Evolutionary conservation across 75 land plant genomes (phyloP), one percentile per base, ranked within the genome.

Genomic region (Cryptomeria japonica): DNA sequence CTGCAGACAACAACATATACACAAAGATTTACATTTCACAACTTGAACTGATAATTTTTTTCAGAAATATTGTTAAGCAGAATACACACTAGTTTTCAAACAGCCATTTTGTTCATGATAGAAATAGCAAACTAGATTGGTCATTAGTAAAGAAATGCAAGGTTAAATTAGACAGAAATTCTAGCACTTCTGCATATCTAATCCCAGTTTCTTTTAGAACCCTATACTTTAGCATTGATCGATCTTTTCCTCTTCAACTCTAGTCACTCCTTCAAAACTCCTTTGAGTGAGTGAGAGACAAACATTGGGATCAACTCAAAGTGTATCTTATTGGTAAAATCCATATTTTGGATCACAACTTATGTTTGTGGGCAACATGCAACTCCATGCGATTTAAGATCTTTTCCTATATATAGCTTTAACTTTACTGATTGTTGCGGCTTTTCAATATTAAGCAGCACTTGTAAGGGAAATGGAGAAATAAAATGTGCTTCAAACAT

Each of bases 1-100:
- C 99, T 98, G 88, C 88, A 89, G 34, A 28, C n/a, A 13, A 72
- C 84, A 86, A 70, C 3, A 83, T n/a, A 89, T 82, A 41, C 13
- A 82, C 53, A 38, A 22, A 44, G 34, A 79, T 82, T 82, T 44
- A 46, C 53, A 46, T 46, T 82, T 12, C 84, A 46, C 22, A 8
- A 42, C 46, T 79, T 79, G 44, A 39, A 39, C 42, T 19, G 41
- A 10, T 25, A 38, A 19, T 39, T 39, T 39, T 32, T 16, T 7
- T 7, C 70, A 25, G 55, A 41, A 39, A 19, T 18, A 37, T 39
- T 16, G 39, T 8, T 37, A 39, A 79, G 42, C 42, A 78, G 5
- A 79, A 41, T 38, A 34, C 82, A 41, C 28, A 41, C 8, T 79
- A 82, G 47, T 34, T 82, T 42, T 44, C 84, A 28, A 82, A 82